Evolutionary conservation across 2,329 filamentous ascomycete genomes (phyloP).

Genomic region (Diaporthe vexans): DNA sequence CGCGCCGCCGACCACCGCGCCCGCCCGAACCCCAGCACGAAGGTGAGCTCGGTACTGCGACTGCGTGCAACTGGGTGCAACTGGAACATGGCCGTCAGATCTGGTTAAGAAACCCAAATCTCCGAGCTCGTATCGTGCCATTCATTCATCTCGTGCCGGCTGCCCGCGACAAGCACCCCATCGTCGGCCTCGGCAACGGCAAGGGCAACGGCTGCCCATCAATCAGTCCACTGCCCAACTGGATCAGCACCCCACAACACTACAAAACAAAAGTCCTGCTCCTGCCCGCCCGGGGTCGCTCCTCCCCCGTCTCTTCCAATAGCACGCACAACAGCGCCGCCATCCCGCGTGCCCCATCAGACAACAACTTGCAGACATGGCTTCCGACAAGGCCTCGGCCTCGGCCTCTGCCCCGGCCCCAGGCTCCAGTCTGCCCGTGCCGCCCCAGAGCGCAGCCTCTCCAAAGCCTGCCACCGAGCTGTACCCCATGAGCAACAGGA

Average conservation of each 20-base stretch:
- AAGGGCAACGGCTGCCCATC: not conserved
- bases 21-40: not conserved
- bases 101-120: not conserved
- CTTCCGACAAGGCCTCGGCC: slow-evolving; percentile 29
- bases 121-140: not conserved
- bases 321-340: slow-evolving; percentile 38
- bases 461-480: slow-evolving; percentile 64
- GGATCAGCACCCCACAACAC: slow-evolving; percentile 15
- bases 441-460: slow-evolving; percentile 47
- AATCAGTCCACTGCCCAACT: slow-evolving; percentile 7
- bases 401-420: slow-evolving; percentile 22
- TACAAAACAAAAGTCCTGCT: not conserved
- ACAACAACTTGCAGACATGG: slow-evolving; percentile 34
- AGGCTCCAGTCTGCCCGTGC: slow-evolving; percentile 1
- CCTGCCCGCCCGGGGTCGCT: not conserved
- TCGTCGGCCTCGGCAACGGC: slow-evolving; percentile 7
- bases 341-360: not conserved
- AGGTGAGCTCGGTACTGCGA: not conserved
- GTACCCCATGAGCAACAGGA: slow-evolving; percentile 79
- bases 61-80: not conserved
- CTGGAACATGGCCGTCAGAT: slow-evolving; percentile 14
- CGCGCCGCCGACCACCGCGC: not conserved
- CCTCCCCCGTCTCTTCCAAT: slow-evolving; percentile 1
- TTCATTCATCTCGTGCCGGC: not conserved
- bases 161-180: not conserved